Percentiles rank a stretch among this genome's conserved stretches.
These are phyloP conservation scores for Penicillium cataractarum DNA, from an alignment of 495 filamentous ascomycete genomes.

Conservation along the genomic window DNA sequence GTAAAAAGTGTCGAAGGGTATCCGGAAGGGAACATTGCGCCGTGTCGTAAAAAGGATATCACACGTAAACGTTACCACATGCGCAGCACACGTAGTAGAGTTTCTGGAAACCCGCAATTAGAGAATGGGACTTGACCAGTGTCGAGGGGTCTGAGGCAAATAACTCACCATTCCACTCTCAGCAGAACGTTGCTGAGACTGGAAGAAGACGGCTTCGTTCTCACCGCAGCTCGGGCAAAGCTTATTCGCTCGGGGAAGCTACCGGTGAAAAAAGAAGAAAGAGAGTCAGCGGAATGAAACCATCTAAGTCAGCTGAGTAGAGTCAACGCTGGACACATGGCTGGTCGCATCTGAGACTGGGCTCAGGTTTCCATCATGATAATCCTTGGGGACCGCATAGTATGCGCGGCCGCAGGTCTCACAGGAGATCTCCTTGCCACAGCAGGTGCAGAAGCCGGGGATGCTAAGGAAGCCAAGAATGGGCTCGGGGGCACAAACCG, in stretches of 20 bases:
- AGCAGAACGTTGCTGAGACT: constrained; percentile 93
- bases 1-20: constrained; percentile 37
- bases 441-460: constrained; percentile 55
- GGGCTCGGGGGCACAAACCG: constrained; percentile 69
- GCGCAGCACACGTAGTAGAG: constrained; percentile 95
- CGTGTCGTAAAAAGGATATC: constrained; percentile 30
- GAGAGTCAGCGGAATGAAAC: constrained; percentile 50
- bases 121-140: not conserved
- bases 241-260: constrained; percentile 86
- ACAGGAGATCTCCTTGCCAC: constrained; percentile 56
- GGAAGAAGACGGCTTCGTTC: constrained; percentile 93
- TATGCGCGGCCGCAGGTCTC: constrained; percentile 42
- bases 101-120: constrained; percentile 63
- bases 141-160: not conserved
- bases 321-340: not conserved
- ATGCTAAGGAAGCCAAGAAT: constrained; percentile 2
- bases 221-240: constrained; percentile 82
- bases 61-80: constrained; percentile 85
- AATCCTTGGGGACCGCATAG: constrained; percentile 21
- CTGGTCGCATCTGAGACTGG: not conserved
- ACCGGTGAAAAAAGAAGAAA: constrained; percentile 34
- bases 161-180: constrained; percentile 94
- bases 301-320: constrained; percentile 9
- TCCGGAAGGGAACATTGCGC: constrained; percentile 30
- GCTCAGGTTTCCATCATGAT: constrained; percentile 11